phyloP scores from a whole-genome alignment of 306 rosid species.

The Cucurbita ficifolia region DNA sequence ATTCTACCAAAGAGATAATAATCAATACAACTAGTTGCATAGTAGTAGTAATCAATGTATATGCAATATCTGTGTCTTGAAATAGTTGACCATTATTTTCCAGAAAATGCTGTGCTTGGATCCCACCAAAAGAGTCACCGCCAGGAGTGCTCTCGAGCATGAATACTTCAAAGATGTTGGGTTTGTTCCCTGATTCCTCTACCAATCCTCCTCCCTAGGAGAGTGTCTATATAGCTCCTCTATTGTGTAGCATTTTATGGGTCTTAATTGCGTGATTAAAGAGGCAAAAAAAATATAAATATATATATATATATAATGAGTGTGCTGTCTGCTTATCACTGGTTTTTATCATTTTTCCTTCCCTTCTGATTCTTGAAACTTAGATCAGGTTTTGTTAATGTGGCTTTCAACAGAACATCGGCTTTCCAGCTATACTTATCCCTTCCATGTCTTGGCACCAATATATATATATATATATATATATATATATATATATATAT shows the following conservation, averaged over 20 bases:
- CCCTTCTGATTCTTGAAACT: conserved; percentile 11
- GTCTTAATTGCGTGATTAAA: conserved; percentile 39
- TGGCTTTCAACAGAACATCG: conserved; percentile 1
- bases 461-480: background rate
- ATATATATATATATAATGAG: conserved; percentile 9
- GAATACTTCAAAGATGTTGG: conserved; percentile 90
- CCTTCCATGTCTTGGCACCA: background rate
- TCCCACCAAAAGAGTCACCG: conserved; percentile 84
- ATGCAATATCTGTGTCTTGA: background rate
- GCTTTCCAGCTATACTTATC: conserved; percentile 1
- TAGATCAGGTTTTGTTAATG: conserved; percentile 15
- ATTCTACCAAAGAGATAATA: background rate
- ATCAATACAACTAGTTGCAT: background rate
- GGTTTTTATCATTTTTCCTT: background rate
- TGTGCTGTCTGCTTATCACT: conserved; percentile 23
- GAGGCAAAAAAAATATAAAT: background rate
- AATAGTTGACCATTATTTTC: conserved; percentile 1
- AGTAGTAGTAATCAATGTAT: background rate
- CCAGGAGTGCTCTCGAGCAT: conserved; percentile 90
- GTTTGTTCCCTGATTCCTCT: conserved; percentile 52
- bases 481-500: background rate
- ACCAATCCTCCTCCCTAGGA: conserved; percentile 17
- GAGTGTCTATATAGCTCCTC: conserved; percentile 38
- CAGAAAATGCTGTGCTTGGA: conserved; percentile 98
- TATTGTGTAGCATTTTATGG: conserved; percentile 41